Evolutionary conservation across 2,329 filamentous ascomycete species (phyloP), one percentile per base, ranked within the genome.

Genomic region (Tetracladium maxilliforme): DNA sequence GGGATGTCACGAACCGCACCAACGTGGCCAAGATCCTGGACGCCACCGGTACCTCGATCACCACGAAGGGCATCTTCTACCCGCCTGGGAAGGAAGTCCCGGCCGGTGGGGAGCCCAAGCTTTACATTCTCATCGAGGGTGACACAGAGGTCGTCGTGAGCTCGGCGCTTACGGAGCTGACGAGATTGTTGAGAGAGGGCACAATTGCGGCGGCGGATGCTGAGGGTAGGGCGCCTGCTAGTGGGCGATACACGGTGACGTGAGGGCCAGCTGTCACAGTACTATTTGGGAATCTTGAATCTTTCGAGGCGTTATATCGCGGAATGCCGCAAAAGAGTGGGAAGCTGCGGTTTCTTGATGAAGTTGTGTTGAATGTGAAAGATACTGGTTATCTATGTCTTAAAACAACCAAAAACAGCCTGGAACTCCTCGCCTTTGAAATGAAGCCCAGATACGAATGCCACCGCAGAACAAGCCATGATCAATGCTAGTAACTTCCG

Each of bases 1-100:
- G 90, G 90, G 87, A 84, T 8, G 90, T 98, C 55, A 98, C 90
- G 19, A 98, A 98, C 50, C 73, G 90, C 36, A 95, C 90, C 18
- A 98, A 98, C 43, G 90, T 98, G 29, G 86, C 87, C 39, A 98
- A 95, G 62, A 94, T 98, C 39, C 65, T 98, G 35, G 90, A 98
- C 44, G 70, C 81, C 7, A 94, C 87, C 0, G 87, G 84, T 20
- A 92, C 86, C 2, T 93, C 83, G 6, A 98, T 98, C 48, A 98
- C 90, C 0, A 94, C 84, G 22, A 98, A 98, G 58, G 90, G 90
- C 37, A 90, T 67, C 32, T 95, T 83, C 49, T 95, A 95, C 42
- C 51, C 76, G 2, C 44, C 71, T 3, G 86, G 84, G 36, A 92
- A 92, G 47, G 76, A 82, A 36, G 83, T 83, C 3, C 70, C 64